Base-by-base conservation (phyloP, 2,329 filamentous ascomycete species). In the Paecilomyces formosus region DNA sequence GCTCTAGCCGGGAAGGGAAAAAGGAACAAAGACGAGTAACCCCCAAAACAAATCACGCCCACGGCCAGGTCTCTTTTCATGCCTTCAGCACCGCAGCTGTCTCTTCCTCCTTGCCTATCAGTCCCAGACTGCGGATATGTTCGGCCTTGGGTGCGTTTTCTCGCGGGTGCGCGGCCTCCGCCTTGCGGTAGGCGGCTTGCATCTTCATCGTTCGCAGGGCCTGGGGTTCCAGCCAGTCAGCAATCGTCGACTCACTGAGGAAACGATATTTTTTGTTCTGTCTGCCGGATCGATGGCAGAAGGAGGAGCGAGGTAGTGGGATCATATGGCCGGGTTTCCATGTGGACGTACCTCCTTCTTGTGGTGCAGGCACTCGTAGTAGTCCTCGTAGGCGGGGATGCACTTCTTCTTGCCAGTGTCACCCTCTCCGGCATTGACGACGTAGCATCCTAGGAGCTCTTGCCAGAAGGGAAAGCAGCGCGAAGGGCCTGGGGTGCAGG, bases 401-500 rank as follows among this genome's bases (percentile, higher is more conserved):
- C 95, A 99, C 79, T 96, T 96, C 76, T 87, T 88, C 81, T 92
- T 94, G 66, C 90, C 90, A 66, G 85, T 82, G 71, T 92, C 88
- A 58, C 93, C 89, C 64, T 88, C 81, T 64, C 83, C 84, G 58
- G 91, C 91, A 81, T 97, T 97, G 73, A 96, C 87, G 61, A 97
- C 92, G 77, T 99, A 99, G 85, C 94, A 99, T 70, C 92, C 92
- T 74, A 99, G 89, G 65, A 97, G 87, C 79, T 99, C 94, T 80
- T 99, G 94, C 94, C 94, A 99, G 85, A 97, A 99, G 73, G 92
- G 90, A 82, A 96, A 97, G 86, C 94, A 99, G 77, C 93, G 90
- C 69, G 81, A 83, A 65, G 84, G 83, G 70, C 86, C 85, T 88
- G 69, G 39, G 57, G 54, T 58, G 55, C 55, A 60, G 53, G 53